phyloP scores from a whole-genome alignment of 441 rosid species.

The Brassica balearica region DNA sequence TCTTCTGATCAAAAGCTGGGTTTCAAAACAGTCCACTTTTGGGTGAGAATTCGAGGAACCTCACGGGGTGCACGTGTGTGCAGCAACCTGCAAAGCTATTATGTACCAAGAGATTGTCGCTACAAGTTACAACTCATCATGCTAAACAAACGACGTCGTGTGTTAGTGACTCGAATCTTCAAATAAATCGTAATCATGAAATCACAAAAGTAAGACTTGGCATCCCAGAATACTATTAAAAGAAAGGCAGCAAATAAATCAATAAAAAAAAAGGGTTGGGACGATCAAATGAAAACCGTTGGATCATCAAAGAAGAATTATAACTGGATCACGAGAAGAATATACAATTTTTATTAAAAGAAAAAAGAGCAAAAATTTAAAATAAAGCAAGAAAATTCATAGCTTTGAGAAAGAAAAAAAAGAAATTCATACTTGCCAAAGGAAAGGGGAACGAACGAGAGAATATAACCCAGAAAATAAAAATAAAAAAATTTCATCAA shows the following conservation, averaged over 20 bases:
- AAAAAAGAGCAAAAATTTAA: background rate
- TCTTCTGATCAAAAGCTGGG: constrained; percentile 1
- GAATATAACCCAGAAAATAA: background rate
- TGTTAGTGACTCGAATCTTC: background rate
- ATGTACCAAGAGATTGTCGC: background rate
- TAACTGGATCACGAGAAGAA: constrained; percentile 41
- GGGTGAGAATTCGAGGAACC: background rate
- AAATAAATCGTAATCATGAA: constrained; percentile 25
- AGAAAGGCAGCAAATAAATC: background rate
- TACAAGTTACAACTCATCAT: background rate
- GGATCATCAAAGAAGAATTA: constrained; percentile 36
- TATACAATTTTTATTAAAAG: constrained; percentile 7
- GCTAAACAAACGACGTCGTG: constrained; percentile 16
- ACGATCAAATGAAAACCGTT: constrained; percentile 37
- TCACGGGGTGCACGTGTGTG: constrained; percentile 1
- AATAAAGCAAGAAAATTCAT: constrained; percentile 26
- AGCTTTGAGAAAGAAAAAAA: background rate
- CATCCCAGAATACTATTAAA: constrained; percentile 28
- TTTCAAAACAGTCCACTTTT: background rate
- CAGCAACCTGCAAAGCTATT: constrained; percentile 4
- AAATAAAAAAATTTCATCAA: constrained; percentile 13
- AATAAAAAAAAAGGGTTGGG: background rate
- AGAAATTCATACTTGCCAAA: constrained; percentile 33
- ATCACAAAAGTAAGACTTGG: constrained; percentile 26
- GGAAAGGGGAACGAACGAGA: constrained; percentile 22